Evolutionary conservation across 2,329 filamentous ascomycete species (phyloP).

Genomic region (Aaosphaeria arxii): DNA sequence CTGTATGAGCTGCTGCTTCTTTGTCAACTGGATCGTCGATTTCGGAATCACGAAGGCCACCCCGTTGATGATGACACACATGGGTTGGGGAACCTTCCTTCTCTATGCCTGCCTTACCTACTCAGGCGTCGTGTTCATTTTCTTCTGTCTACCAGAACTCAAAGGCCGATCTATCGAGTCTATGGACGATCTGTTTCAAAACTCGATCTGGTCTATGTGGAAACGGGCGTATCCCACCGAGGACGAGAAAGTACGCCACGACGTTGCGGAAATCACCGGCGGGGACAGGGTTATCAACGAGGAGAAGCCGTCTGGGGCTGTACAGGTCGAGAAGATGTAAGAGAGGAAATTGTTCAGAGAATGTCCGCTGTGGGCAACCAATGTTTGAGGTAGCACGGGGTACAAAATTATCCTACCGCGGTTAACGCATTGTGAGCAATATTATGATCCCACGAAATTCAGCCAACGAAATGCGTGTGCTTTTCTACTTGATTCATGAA

Average conservation of each 20-base stretch:
- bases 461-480: no score
- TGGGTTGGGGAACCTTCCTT: conserved; percentile 38
- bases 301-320: conserved; percentile 6
- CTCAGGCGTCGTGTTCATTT: conserved; percentile 31
- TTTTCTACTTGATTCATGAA: no score
- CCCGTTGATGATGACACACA: conserved; percentile 34
- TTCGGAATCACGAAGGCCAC: conserved; percentile 30
- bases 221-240: conserved; percentile 40
- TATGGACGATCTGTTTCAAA: conserved; percentile 34
- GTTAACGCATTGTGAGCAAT: no score
- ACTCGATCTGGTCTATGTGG: conserved; percentile 42
- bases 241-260: conserved; percentile 31
- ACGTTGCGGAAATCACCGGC: conserved; percentile 19
- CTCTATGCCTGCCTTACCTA: conserved; percentile 37
- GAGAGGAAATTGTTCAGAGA: conserved; percentile 12
- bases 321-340: conserved; percentile 19
- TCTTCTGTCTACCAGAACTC: conserved; percentile 30
- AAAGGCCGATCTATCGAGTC: conserved; percentile 31
- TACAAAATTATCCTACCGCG: no score
- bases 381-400: no score
- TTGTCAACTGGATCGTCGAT: conserved; percentile 30
- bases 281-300: conserved; percentile 9
- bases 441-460: no score
- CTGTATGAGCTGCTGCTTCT: conserved; percentile 27
- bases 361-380: no score